Evolutionary conservation across 805 yeast genomes (phyloP), one percentile per base, ranked within the genome.

Genomic region (Sporopachydermia quercuum): DNA sequence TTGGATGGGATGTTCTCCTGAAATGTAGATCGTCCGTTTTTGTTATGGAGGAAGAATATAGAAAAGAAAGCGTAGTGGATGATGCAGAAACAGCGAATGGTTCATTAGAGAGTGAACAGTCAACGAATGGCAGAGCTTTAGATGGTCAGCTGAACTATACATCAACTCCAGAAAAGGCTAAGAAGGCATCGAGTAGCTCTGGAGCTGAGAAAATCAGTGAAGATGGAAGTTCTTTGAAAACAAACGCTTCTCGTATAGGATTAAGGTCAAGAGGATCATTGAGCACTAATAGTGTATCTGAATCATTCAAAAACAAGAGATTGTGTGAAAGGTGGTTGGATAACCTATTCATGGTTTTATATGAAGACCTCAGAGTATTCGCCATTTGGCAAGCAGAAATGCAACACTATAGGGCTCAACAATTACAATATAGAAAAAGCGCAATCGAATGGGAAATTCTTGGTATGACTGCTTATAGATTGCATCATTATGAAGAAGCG

Each of bases 321-420:
- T 58, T 74, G 27, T 81, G 93, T 54, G 89, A 79, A 51, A 63
- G 74, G 40, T 81, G 94, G 87, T 62, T 84, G 19, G 94, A 83
- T 46, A 77, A 77, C 49, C 59, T 83, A 39, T 79, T 83, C 52
- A 60, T 78, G 57, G 66, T 76, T 2, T 58, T 83, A 19, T 82
- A 76, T 51, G 87, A 80, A 43, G 86, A 78, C 48, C 57, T 68
- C 41, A 56, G 70, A 18, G 66, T 83, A 1, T 89, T 82, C 55
- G 85, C 96, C 1, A 71, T 84, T 68, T 89, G 95, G 91, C 87
- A 86, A 55, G 86, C 95, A 0, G 96, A 91, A 55, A 70, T 71
- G 48, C 72, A 86, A 45, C 95, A 89, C 58, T 79, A 81, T 61
- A 86, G 81, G 56, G 84, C 93, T 4, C 94, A 85, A 55, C 83